These are phyloP conservation scores for Xylaria sp. DNA, from an alignment of 2,329 filamentous ascomycete species.

Conservation along the genomic window DNA sequence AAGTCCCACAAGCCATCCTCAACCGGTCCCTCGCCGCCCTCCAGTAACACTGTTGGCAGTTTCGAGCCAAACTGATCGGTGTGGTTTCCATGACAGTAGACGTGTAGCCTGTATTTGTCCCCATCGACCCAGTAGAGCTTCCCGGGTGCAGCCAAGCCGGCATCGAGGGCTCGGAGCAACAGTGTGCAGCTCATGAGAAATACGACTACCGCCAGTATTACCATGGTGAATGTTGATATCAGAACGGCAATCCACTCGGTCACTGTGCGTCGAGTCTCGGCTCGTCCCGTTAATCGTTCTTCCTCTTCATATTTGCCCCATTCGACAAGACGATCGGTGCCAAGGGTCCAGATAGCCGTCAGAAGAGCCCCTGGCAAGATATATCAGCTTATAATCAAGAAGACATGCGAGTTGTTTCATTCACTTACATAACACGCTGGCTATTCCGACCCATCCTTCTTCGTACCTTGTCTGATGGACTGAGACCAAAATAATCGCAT, in stretches of 20 bases:
- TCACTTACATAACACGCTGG: slow-evolving; percentile 74
- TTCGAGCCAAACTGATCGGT: slow-evolving; percentile 65
- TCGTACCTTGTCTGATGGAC: slow-evolving; percentile 81
- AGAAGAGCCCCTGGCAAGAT: slow-evolving; percentile 71
- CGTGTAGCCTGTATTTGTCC: slow-evolving; percentile 85
- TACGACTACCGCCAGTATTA: slow-evolving; percentile 73
- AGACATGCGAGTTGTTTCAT: not conserved
- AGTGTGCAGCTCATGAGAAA: slow-evolving; percentile 83
- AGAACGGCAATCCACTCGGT: slow-evolving; percentile 87
- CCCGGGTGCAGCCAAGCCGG: slow-evolving; percentile 78
- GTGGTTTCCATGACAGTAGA: slow-evolving; percentile 84
- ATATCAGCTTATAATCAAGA: slow-evolving; percentile 31
- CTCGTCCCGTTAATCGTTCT: slow-evolving; percentile 87
- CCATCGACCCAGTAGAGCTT: slow-evolving; percentile 83
- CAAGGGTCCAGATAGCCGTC: slow-evolving; percentile 81
- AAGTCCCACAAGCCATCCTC: slow-evolving; percentile 84
- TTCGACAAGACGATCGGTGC: slow-evolving; percentile 83
- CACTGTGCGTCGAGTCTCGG: slow-evolving; percentile 84
- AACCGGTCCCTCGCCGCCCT: slow-evolving; percentile 82
- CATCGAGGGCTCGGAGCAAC: slow-evolving; percentile 82
- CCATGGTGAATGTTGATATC: slow-evolving; percentile 76
- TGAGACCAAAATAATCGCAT: slow-evolving; percentile 82
- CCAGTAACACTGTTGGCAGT: slow-evolving; percentile 84
- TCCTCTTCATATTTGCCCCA: slow-evolving; percentile 96
- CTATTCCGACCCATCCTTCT: slow-evolving; percentile 92